Percentiles rank a stretch among this genome's conserved stretches.
Evolutionary conservation across 2,329 filamentous ascomycete genomes (phyloP).

Genomic region (Pyrenochaeta sp.): DNA sequence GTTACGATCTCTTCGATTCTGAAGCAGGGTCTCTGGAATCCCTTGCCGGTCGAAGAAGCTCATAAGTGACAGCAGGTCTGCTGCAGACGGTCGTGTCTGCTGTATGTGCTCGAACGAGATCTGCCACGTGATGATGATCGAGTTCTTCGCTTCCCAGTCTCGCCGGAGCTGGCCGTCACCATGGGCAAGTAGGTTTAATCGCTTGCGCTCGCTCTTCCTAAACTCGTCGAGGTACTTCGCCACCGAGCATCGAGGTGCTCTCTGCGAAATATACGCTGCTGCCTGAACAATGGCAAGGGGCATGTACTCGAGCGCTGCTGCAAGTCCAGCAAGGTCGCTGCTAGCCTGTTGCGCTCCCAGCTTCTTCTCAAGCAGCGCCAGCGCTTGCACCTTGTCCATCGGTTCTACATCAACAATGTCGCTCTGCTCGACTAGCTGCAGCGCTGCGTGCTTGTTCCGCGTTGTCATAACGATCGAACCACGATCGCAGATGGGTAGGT

Average conservation of each 20-base stretch:
- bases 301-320: constrained; percentile 26
- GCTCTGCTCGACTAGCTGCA: constrained; percentile 13
- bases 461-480: constrained; percentile 21
- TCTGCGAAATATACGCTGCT: constrained; percentile 39
- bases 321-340: constrained; percentile 10
- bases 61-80: constrained; percentile 57
- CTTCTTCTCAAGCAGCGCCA: constrained; percentile 16
- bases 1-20: not conserved
- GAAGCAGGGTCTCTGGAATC: constrained; percentile 49
- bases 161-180: constrained; percentile 43
- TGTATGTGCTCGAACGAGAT: constrained; percentile 46
- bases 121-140: constrained; percentile 50
- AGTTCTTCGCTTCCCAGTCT: constrained; percentile 45
- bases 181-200: constrained; percentile 17
- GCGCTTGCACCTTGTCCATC: constrained; percentile 16
- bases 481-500: constrained; percentile 14
- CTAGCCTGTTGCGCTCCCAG: constrained; percentile 1
- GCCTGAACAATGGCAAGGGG: constrained; percentile 35
- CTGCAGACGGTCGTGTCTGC: constrained; percentile 35
- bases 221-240: constrained; percentile 52
- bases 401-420: constrained; percentile 17
- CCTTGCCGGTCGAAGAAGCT: constrained; percentile 57
- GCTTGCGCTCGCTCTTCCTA: constrained; percentile 42
- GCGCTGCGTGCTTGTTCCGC: constrained; percentile 12
- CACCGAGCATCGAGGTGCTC: constrained; percentile 18